Conservation (phyloP, 2,329 filamentous ascomycete species). For the Leptosphaerulina australis region DNA sequence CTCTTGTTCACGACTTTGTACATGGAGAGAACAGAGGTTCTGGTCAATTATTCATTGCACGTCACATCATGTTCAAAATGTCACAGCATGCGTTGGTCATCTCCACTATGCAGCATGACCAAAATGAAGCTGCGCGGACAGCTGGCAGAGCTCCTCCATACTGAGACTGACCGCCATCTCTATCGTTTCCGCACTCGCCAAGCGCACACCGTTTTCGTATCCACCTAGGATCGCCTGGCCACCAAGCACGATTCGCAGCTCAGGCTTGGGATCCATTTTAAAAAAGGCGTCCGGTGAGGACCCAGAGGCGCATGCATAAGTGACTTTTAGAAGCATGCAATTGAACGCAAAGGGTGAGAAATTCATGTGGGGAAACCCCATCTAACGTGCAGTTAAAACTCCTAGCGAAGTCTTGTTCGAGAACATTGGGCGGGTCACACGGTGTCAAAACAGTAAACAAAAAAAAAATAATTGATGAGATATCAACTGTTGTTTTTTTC, state of each 20-base stretch:
- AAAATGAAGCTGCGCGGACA: constrained; percentile 19
- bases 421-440: constrained; percentile 4
- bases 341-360: constrained; percentile 10
- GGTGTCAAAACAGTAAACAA: not conserved
- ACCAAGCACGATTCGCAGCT: constrained; percentile 17
- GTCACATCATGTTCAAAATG: not conserved
- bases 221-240: constrained; percentile 22
- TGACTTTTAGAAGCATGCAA: constrained; percentile 15
- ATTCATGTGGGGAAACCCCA: constrained; percentile 17
- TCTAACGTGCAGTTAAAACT: constrained; percentile 16
- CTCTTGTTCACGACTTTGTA: constrained; percentile 10
- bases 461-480: not conserved
- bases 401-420: constrained; percentile 10
- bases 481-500: constrained; percentile 34
- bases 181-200: constrained; percentile 9
- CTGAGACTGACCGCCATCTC: constrained; percentile 20
- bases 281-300: constrained; percentile 27
- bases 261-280: constrained; percentile 15
- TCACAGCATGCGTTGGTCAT: constrained; percentile 15
- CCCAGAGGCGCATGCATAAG: constrained; percentile 21
- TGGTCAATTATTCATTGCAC: not conserved
- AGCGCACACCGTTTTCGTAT: constrained; percentile 17
- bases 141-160: constrained; percentile 18
- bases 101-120: constrained; percentile 11
- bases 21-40: constrained; percentile 12